phyloP scores from a whole-genome alignment of 441 rosid genomes.

The Erodium trifolium region DNA sequence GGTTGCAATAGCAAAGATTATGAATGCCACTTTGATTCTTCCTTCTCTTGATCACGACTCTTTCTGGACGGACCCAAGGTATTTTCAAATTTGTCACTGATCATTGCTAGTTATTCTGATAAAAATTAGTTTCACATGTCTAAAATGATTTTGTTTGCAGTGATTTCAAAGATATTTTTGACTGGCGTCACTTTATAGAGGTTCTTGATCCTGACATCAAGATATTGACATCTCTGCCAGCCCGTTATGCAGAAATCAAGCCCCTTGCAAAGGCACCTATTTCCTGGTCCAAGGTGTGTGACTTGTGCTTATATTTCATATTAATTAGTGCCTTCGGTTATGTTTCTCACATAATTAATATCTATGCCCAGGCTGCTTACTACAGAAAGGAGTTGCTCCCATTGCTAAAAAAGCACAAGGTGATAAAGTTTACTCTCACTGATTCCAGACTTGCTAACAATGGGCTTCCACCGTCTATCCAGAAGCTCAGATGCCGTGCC shows the following conservation, averaged over 20 bases:
- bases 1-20: conserved; percentile 89
- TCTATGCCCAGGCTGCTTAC: conserved; percentile 67
- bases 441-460: conserved; percentile 88
- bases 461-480: conserved; percentile 61
- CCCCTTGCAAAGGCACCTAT: conserved; percentile 76
- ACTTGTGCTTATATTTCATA: conserved; percentile 6
- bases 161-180: conserved; percentile 82
- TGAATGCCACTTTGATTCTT: conserved; percentile 95
- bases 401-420: conserved; percentile 61
- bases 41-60: conserved; percentile 62
- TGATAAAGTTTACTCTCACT: conserved; percentile 72
- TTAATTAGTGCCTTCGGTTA: not conserved
- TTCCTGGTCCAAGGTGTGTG: conserved; percentile 94
- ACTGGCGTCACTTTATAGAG: conserved; percentile 81
- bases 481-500: conserved; percentile 84
- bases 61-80: conserved; percentile 70
- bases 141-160: conserved; percentile 31
- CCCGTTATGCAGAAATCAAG: conserved; percentile 37
- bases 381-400: conserved; percentile 65
- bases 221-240: conserved; percentile 71
- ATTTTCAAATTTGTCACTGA: not conserved
- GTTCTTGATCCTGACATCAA: conserved; percentile 61
- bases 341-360: conserved; percentile 16
- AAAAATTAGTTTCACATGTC: not conserved
- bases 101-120: not conserved